These are phyloP conservation scores for Mallotus nudiflorus DNA, from an alignment of 345 rosid species.

Conservation along the genomic window DNA sequence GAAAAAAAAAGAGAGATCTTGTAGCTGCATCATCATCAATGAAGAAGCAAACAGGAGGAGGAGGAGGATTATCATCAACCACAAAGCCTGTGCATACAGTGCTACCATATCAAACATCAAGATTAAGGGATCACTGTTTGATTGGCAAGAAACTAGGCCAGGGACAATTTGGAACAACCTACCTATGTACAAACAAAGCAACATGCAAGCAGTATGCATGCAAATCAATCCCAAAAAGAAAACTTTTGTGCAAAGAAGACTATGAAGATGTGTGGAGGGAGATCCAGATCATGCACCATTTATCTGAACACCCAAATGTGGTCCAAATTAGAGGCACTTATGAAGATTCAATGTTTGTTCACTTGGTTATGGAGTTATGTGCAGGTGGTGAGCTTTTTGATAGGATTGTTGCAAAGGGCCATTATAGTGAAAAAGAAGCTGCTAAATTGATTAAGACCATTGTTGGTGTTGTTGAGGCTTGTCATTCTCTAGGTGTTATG, in stretches of 20 bases:
- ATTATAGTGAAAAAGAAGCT: constrained; percentile 90
- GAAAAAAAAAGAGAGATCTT: too few species aligned
- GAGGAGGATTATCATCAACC: constrained; percentile 12
- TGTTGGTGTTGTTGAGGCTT: constrained; percentile 85
- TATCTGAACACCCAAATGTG: constrained; percentile 79
- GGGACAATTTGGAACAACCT: constrained; percentile 94
- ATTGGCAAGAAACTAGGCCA: constrained; percentile 90
- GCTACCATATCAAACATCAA: constrained; percentile 81
- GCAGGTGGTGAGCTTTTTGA: constrained; percentile 97
- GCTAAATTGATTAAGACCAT: constrained; percentile 80
- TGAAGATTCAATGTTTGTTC: constrained; percentile 88
- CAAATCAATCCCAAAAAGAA: constrained; percentile 92
- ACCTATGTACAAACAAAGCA: constrained; percentile 66
- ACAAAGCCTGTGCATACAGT: constrained; percentile 52
- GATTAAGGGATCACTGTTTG: constrained; percentile 73
- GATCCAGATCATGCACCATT: constrained; percentile 99
- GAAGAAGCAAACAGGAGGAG: constrained; percentile 8
- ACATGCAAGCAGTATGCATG: constrained; percentile 59
- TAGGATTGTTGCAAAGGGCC: constrained; percentile 87
- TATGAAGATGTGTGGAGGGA: constrained; percentile 96
- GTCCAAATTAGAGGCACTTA: constrained; percentile 86
- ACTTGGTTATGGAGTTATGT: constrained; percentile 95
- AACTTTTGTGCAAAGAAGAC: constrained; percentile 87
- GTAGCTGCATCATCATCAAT: neutral
- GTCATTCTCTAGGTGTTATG: constrained; percentile 97